Percentiles rank a stretch among this genome's conserved stretches.
These are phyloP conservation scores for Ophiosphaerella narmari DNA, from an alignment of 2,329 filamentous ascomycete genomes.

Conservation along the genomic window DNA sequence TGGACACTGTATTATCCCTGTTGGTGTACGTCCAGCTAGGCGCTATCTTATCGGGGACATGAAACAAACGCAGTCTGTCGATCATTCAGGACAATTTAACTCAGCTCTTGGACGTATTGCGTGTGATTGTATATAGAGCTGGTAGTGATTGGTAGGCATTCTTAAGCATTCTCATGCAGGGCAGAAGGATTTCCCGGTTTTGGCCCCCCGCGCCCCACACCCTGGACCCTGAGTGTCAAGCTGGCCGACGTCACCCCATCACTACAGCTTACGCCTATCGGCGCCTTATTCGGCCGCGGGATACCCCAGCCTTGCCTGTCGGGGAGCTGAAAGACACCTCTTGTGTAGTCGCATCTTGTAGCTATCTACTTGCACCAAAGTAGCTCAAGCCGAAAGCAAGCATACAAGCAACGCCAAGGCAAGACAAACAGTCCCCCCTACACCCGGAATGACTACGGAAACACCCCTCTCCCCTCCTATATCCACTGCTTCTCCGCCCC, in stretches of 20 bases:
- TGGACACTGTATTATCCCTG: no score
- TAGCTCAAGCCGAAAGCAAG: neutral
- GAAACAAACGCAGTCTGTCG: no score
- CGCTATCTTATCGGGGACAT: neutral
- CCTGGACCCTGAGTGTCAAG: slow-evolving; percentile 12
- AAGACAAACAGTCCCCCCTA: neutral
- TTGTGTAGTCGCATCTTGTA: neutral
- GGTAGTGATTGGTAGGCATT: no score
- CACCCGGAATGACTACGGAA: slow-evolving; percentile 9
- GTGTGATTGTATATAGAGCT: neutral
- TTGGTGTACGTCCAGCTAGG: neutral
- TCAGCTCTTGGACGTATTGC: neutral
- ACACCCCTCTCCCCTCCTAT: slow-evolving; percentile 22
- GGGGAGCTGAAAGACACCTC: neutral
- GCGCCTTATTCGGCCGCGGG: slow-evolving; percentile 14
- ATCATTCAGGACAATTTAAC: neutral
- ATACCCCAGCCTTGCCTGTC: slow-evolving; percentile 2
- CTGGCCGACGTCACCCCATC: slow-evolving; percentile 16
- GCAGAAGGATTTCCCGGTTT: slow-evolving; percentile 4
- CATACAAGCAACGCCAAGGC: neutral
- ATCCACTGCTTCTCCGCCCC: slow-evolving; percentile 4
- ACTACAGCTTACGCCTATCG: slow-evolving; percentile 19
- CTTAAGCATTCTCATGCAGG: neutral
- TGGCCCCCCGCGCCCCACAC: slow-evolving; percentile 13
- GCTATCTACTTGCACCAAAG: neutral